Base-by-base conservation (phyloP, 2,329 filamentous ascomycete species). In the Neofusicoccum kwambonambiense region DNA sequence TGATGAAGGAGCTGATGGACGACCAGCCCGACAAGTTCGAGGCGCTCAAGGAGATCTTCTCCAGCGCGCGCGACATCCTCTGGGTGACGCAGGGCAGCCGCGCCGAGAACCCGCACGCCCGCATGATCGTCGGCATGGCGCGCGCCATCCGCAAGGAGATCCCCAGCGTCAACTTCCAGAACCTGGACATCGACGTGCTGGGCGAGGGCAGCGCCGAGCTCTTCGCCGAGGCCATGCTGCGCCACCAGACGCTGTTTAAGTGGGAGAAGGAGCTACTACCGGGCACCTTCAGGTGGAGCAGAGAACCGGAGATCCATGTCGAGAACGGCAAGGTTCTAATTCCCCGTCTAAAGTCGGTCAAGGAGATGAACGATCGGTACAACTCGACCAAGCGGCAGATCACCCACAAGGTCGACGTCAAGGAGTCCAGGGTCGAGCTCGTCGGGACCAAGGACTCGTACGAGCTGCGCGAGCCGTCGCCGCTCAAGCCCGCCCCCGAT, bases 111-210 rank as follows among this genome's bases (percentile, higher is more conserved):
- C 57, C 57, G 8, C n/a, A 45, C 27, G 17, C 57, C 9, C 41
- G 41, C 42, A 61, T 61, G 57, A n/a, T 45, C 9, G 57, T 61
- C 12, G 71, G 68, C 6, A 67, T 73, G 44, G 69, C 66, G 1
- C 68, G 72, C 3, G 27, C 65, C 8, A 56, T 68, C 1, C 44
- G 56, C 1, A 31, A 50, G 37, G 71, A 74, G 51, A 49, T 65
- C 13, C 61, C 64, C 3, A 51, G 68, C 3, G 12, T 73, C 1
- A 62, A 52, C 9, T 47, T 72, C 19, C 70, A 71, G 34, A 66
- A 66, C 44, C 31, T 74, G 11, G 70, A 74, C 50, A 35, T 73
- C 44, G 65, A 66, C 15, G 42, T 31, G 13, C 31, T 47, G 22
- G n/a, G 12, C 11, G 19, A 13, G 27, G 27, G 27, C 27, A 31